These are phyloP conservation scores for Tolypocladium guangdongense DNA, from an alignment of 2,329 filamentous ascomycete genomes.

Conservation along the genomic window DNA sequence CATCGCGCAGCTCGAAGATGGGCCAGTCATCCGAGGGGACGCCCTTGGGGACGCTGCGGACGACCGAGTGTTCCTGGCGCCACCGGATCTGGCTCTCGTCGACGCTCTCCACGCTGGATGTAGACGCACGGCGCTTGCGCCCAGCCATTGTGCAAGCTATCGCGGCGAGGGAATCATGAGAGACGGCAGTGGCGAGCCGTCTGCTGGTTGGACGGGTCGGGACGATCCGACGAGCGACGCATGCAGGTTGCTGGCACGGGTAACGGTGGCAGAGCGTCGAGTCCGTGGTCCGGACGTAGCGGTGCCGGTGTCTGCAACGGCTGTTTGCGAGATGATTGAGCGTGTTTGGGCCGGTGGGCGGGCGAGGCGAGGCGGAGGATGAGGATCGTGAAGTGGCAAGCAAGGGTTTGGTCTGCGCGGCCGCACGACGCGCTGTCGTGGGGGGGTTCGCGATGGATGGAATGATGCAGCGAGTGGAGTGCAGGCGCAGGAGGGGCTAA, in stretches of 20 bases:
- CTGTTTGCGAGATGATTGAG: neutral
- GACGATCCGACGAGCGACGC: neutral
- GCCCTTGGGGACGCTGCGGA: slow-evolving; percentile 15
- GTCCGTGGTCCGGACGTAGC: neutral
- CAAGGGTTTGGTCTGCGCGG: too few species aligned
- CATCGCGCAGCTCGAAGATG: slow-evolving; percentile 50
- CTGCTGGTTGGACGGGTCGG: neutral
- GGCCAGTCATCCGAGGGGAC: slow-evolving; percentile 42
- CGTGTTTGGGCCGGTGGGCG: neutral
- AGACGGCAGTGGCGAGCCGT: neutral
- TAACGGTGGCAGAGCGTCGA: neutral
- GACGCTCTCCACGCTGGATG: slow-evolving; percentile 33
- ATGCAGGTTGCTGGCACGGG: neutral
- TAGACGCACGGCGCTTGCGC: slow-evolving; percentile 29
- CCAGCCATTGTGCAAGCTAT: slow-evolving; percentile 21
- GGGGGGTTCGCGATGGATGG: neutral
- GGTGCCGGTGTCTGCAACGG: neutral
- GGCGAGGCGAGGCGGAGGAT: neutral
- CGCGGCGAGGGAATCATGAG: slow-evolving; percentile 7
- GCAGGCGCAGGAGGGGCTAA: too few species aligned
- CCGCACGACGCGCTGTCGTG: neutral
- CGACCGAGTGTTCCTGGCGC: slow-evolving; percentile 22
- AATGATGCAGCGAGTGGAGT: neutral
- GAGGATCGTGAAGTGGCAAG: neutral
- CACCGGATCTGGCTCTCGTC: slow-evolving; percentile 24